A percentile compares a stretch with the other conserved stretches of the same genome.
Evolutionary conservation across 495 filamentous ascomycete genomes (phyloP).

Genomic region (Aspergillus kassunensis): DNA sequence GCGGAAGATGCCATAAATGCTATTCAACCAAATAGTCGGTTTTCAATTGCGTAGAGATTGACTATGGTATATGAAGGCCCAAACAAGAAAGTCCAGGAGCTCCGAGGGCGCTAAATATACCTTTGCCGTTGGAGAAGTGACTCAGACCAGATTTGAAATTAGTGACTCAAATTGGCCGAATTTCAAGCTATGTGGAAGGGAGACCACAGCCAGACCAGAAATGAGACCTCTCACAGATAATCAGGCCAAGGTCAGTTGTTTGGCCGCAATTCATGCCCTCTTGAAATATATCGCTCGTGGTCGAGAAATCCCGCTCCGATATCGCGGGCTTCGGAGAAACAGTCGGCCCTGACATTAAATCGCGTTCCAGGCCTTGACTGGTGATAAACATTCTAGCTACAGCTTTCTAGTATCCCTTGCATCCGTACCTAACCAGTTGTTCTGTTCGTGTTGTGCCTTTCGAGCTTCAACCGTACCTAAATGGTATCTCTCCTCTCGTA

Average conservation of each 20-base stretch:
- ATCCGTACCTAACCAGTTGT: conserved; percentile 5
- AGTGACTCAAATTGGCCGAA: neutral
- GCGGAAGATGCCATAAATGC: conserved; percentile 26
- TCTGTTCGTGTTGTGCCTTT: neutral
- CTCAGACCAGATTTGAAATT: conserved; percentile 14
- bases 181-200: conserved; percentile 6
- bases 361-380: conserved; percentile 24
- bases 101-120: conserved; percentile 10
- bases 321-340: conserved; percentile 37
- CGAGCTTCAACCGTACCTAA: conserved; percentile 1
- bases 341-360: conserved; percentile 15
- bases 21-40: too few relatives aligned
- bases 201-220: conserved; percentile 10
- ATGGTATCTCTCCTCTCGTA: conserved; percentile 32
- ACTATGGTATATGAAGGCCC: neutral
- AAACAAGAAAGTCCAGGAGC: neutral
- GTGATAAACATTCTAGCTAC: conserved; percentile 11
- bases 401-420: conserved; percentile 13
- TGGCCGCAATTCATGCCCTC: neutral
- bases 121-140: conserved; percentile 14
- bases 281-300: neutral
- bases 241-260: neutral
- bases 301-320: conserved; percentile 20
- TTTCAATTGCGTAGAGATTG: too few relatives aligned
- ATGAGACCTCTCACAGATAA: neutral